Evolutionary conservation across 2,329 filamentous ascomycete species (phyloP), one percentile per base, ranked within the genome.

Genomic region (Lasiodiplodia hormozganensis): DNA sequence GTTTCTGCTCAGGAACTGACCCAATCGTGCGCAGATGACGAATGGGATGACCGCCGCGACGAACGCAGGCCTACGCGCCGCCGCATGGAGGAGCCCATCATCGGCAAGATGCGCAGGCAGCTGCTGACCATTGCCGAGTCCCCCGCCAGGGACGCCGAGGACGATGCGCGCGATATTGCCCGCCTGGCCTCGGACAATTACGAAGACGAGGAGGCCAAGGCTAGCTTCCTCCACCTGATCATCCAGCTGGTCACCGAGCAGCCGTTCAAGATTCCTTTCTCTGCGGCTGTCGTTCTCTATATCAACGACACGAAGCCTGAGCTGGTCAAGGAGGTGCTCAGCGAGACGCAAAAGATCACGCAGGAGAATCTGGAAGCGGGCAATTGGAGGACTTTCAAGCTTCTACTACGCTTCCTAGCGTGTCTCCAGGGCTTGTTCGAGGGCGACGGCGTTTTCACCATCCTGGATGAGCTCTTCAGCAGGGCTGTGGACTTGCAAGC

Each of bases 181-280:
- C 92, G 90, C 74, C 87, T 90, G 60, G 88, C 97, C 18, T 86
- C 90, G 38, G 93, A 97, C 54, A 91, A 96, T 79, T 92, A 72
- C 58, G 77, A 91, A 77, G 94, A 96, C n/a, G 89, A 90, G 73
- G 91, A 94, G 73, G 83, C 97, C 67, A 89, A 89, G 72, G 86
- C 85, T 38, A 88, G 86, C 62, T 96, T 97, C 78, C 84, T 92
- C 72, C 88, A 90, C 68, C 86, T 97, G 36, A 84, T 89, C 8
- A 82, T 94, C 69, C 92, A 95, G 80, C 85, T 98, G 86, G 86
- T 92, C 53, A 79, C 93, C 43, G 96, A 99, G 82, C 96, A 99
- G 82, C 96, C 96, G 1, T 90, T 99, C 80, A 98, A 98, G 85
- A 96, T 94, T n/a, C 95, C 96, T 0, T 98, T 97, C 77, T 87